Base-by-base conservation (phyloP, 805 yeast genomes). In the Allodekkera sacchari region DNA sequence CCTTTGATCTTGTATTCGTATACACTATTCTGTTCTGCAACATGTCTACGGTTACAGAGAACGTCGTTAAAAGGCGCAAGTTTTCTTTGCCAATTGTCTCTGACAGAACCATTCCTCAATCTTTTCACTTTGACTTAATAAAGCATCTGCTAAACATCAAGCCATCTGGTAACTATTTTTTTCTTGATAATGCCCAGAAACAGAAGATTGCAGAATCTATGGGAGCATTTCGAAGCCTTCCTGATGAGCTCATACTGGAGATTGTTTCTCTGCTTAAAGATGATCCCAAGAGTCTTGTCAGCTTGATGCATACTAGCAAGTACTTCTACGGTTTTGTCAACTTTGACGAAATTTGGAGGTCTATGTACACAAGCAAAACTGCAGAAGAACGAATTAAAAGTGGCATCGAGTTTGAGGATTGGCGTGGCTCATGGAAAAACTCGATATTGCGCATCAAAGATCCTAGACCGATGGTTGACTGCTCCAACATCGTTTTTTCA, bases 361-460 rank as follows among this genome's bases (percentile, higher is more conserved):
- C 63, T 34, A 35, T 77, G 28, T 75, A 77, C 46, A 57, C 67
- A 22, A 35, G 43, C 11, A 35, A 41, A 17, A 38, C 43, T 16
- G 30, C 28, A 2, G 25, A 27, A 12, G 21, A 29, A 17, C 14
- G 45, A 8, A 7, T 3, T 12, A 12, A n/a, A 11, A 11, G 13
- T 3, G 25, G 24, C 30, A 40, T 18, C 30, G 39, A 9, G 25
- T 51, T 26, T 41, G 39, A 38, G 2, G 41, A 43, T 21, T 85
- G 96, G 96, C 51, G 46, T 19, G 95, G 96, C 1, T 70, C 85
- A 2, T 87, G 96, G 96, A 67, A 88, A 43, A 59, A 68, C 23
- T 75, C 89, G 3, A 59, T 71, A 21, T 53, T 74, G 38, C 50
- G 55, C 1, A 37, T 31, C 4, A 47, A 42, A 7, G 34, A 56